Conservation (phyloP, 768 basidiomycete species). For the Auricularia heimuer region DNA sequence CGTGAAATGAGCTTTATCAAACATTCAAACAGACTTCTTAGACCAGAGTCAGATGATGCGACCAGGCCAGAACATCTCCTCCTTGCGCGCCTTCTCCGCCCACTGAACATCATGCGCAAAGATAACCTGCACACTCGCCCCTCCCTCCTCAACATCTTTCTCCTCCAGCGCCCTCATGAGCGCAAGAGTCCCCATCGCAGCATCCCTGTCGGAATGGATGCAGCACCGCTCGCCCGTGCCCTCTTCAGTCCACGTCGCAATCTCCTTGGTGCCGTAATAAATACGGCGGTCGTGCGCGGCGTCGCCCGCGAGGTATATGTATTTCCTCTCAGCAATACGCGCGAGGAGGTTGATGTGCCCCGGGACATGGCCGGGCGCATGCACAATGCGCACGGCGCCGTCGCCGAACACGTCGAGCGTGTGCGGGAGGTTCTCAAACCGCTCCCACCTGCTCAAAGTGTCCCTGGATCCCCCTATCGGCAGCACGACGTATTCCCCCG, state of each 20-base stretch:
- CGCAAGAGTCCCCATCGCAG: too few species aligned
- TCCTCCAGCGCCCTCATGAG: too few species aligned
- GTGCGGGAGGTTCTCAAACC: conserved; percentile 40
- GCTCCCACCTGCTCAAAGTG: conserved; percentile 17
- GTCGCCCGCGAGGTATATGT: conserved; percentile 48
- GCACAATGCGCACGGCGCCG: conserved; percentile 47
- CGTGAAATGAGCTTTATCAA: too few species aligned
- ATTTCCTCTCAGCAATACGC: conserved; percentile 43
- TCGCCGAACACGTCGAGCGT: conserved; percentile 47
- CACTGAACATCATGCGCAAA: too few species aligned
- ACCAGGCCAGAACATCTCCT: too few species aligned
- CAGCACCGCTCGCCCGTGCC: too few species aligned
- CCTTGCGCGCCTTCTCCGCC: too few species aligned
- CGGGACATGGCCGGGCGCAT: conserved; percentile 45
- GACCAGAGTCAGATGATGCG: too few species aligned
- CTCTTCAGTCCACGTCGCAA: conserved; percentile 17
- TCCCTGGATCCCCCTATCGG: conserved; percentile 23
- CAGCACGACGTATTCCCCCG: conserved; percentile 28
- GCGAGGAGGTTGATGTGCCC: conserved; percentile 48
- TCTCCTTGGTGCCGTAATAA: conserved; percentile 33
- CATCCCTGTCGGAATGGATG: too few species aligned
- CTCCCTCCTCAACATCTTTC: too few species aligned
- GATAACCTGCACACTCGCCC: too few species aligned
- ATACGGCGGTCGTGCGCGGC: conserved; percentile 47
- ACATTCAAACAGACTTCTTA: too few species aligned